phyloP scores from a whole-genome alignment of 148 eudicot species.

The Agrostemma githago region DNA sequence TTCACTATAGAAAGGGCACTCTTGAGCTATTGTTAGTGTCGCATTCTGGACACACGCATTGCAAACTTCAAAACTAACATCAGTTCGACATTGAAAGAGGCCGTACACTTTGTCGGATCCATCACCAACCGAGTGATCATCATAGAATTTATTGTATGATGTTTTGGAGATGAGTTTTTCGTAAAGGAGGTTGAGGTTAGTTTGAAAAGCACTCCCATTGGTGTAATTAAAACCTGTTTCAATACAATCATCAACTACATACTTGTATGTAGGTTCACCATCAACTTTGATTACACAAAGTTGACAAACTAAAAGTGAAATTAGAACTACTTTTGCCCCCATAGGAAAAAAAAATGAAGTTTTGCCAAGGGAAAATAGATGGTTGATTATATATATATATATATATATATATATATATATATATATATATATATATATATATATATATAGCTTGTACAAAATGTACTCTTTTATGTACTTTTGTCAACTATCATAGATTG shows the following conservation, averaged over 20 bases:
- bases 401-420: no score
- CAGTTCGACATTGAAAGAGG: slow-evolving; percentile 16
- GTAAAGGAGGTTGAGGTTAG: slow-evolving; percentile 11
- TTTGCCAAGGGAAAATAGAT: background rate
- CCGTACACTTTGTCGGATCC: slow-evolving; percentile 9
- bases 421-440: no score
- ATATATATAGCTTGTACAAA: background rate
- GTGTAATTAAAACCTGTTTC: background rate
- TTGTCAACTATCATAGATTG: no score
- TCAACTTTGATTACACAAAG: background rate
- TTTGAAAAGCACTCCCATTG: background rate
- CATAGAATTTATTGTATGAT: slow-evolving; percentile 5
- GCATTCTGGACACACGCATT: slow-evolving; percentile 13
- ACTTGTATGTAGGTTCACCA: background rate
- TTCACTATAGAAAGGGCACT: slow-evolving; percentile 1
- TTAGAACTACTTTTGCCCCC: background rate
- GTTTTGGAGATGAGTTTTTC: slow-evolving; percentile 7
- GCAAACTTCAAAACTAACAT: slow-evolving; percentile 3
- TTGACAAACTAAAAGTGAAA: background rate
- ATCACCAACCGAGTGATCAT: slow-evolving; percentile 7
- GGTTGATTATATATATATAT: no score
- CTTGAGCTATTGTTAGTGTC: background rate
- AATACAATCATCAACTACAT: background rate
- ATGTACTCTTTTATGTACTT: no score
- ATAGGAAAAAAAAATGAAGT: background rate